phyloP scores from a whole-genome alignment of 208 protist species.

The Trichomonas tenax region DNA sequence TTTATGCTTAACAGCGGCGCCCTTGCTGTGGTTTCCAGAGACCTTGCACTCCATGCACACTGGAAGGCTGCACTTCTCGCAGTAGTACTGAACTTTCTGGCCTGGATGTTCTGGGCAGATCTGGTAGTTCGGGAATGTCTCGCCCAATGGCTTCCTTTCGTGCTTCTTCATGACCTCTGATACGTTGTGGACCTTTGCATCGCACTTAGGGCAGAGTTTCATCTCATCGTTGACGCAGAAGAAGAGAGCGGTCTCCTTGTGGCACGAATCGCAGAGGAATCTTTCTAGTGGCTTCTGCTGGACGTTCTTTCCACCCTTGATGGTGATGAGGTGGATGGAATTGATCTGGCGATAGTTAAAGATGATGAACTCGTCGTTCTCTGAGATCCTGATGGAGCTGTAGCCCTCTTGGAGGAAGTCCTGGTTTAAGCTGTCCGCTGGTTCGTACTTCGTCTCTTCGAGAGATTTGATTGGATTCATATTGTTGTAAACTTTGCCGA shows the following conservation, averaged over 20 bases:
- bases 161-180: neutral
- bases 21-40: neutral
- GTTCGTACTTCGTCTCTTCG: neutral
- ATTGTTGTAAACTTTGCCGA: neutral
- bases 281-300: neutral
- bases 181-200: neutral
- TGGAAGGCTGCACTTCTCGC: neutral
- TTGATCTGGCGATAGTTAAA: neutral
- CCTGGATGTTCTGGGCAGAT: neutral
- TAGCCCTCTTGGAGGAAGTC: neutral
- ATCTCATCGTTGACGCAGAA: neutral
- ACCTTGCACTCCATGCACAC: conserved; percentile 9
- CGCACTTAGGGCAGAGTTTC: neutral
- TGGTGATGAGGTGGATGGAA: neutral
- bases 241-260: neutral
- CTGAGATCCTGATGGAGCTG: neutral
- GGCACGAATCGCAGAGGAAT: neutral
- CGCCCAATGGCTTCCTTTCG: neutral
- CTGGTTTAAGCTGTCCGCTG: neutral
- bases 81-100: neutral
- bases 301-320: neutral
- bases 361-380: neutral
- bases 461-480: neutral
- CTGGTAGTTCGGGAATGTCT: neutral
- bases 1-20: neutral